A percentile compares a stretch with the other conserved stretches of the same genome.
Conservation (phyloP, 352 stramenopile genomes). For the Halophytophthora batemanensis region DNA sequence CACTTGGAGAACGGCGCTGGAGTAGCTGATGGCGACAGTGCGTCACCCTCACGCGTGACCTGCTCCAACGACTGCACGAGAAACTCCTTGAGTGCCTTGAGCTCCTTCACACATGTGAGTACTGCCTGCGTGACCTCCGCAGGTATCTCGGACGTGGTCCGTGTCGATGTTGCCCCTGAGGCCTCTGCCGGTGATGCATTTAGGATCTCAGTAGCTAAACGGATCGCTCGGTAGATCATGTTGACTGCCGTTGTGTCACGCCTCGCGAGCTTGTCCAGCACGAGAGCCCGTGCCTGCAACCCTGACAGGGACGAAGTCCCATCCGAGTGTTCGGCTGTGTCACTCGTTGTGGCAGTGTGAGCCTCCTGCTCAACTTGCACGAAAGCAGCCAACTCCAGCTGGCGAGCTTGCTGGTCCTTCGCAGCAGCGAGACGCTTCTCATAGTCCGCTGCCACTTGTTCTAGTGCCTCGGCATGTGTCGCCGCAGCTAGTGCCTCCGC, state of each 20-base stretch:
- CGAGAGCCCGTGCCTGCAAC: conserved; percentile 20
- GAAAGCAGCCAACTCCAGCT: conserved; percentile 37
- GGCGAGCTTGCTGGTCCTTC: conserved; percentile 42
- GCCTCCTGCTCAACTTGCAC: conserved; percentile 16
- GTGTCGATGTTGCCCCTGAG: background rate
- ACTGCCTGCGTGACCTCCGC: conserved; percentile 61
- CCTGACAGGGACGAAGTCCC: conserved; percentile 4
- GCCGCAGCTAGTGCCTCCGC: conserved; percentile 11
- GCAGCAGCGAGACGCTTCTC: conserved; percentile 19
- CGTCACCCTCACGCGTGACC: conserved; percentile 24
- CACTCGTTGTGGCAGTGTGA: conserved; percentile 8
- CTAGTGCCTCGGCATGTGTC: conserved; percentile 15
- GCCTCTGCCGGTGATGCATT: conserved; percentile 27
- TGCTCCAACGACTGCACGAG: conserved; percentile 58
- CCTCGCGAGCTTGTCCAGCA: conserved; percentile 55
- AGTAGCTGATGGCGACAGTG: conserved; percentile 4
- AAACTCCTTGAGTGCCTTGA: conserved; percentile 70
- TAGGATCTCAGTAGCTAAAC: conserved; percentile 62
- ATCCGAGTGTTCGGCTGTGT: background rate
- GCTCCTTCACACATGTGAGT: conserved; percentile 61
- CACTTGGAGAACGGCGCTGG: conserved; percentile 21
- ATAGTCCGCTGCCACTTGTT: conserved; percentile 13
- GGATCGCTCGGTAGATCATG: conserved; percentile 69
- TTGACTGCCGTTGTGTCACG: conserved; percentile 54
- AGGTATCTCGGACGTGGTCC: conserved; percentile 31